phyloP scores from a whole-genome alignment of 176 grass and related monocot genomes.

The Carex littledalei region DNA sequence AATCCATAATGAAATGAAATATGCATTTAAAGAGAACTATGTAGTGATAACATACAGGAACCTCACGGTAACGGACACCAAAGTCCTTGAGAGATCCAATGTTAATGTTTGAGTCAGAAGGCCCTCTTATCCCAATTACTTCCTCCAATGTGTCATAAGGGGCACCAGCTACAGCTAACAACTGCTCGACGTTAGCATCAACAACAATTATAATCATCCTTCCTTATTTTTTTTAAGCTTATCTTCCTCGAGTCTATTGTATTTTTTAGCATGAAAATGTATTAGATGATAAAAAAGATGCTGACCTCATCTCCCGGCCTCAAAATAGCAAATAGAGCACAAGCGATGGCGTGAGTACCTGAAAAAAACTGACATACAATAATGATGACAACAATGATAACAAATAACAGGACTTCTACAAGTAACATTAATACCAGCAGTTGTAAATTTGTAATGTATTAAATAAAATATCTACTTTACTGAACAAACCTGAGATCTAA shows the following conservation, averaged over 20 bases:
- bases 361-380: constrained; percentile 64
- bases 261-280: neutral
- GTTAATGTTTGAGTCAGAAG: constrained; percentile 25
- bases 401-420: neutral
- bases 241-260: neutral
- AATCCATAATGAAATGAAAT: constrained; percentile 8
- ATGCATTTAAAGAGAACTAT: neutral
- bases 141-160: constrained; percentile 87
- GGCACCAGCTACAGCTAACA: constrained; percentile 71
- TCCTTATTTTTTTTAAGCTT: neutral
- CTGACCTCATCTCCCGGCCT: constrained; percentile 78
- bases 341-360: constrained; percentile 83
- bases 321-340: constrained; percentile 77
- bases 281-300: neutral
- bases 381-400: neutral
- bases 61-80: constrained; percentile 62
- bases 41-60: constrained; percentile 35
- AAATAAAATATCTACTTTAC: neutral
- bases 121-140: constrained; percentile 83
- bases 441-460: neutral
- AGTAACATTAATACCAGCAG: neutral
- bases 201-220: neutral
- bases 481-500: constrained; percentile 63
- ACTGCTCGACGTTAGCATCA: constrained; percentile 34
- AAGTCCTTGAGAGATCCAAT: constrained; percentile 86